Evolutionary conservation across 2,329 filamentous ascomycete genomes (phyloP), one percentile per base, ranked within the genome.

Genomic region (Acephala macrosclerotiorum): DNA sequence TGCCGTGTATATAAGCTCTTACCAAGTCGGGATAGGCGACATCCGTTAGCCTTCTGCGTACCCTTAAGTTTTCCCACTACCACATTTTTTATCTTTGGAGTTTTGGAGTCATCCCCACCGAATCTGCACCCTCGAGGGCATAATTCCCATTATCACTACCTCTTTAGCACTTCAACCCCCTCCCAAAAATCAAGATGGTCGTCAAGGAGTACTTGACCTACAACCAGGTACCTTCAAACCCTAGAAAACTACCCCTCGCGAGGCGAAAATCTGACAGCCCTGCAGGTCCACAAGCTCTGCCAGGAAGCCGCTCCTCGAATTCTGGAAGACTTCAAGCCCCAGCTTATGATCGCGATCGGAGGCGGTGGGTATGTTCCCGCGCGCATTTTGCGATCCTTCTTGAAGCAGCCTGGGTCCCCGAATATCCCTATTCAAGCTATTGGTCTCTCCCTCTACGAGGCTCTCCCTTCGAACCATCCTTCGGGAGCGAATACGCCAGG

Each of bases 371-470:
- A 97, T 81, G 94, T 99, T 47, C 96, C 96, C 68, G 96, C 96
- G 55, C 92, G 96, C 75, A 99, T 99, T 79, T 88, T 99, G 70
- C 93, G 96, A 70, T 98, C 96, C 22, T 99, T 99, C 85, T 91
- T 99, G 79, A 97, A 97, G 86, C 88, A 89, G 78, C 86, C 92
- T 66, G 93, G 91, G 73, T 87, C 85, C 68, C 89, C 94, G 80
- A 99, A 99, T 84, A 99, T 99, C 76, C 95, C 96, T 72, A 99
- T 99, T 81, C 96, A 99, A 86, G 96, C 96, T 71, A 99, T 99
- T 79, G 96, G 96, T 58, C 91, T 99, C 70, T 98, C 95, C 25
- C 90, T 99, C 63, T 99, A 99, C 85, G 96, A 99, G 83, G 86
- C 89, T 69, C 90, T 98, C 57, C 78, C 84, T 66, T 75, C 80